Evolutionary conservation across 352 stramenopile species (phyloP).

Genomic region (Phytopythium chamaehyphon): DNA sequence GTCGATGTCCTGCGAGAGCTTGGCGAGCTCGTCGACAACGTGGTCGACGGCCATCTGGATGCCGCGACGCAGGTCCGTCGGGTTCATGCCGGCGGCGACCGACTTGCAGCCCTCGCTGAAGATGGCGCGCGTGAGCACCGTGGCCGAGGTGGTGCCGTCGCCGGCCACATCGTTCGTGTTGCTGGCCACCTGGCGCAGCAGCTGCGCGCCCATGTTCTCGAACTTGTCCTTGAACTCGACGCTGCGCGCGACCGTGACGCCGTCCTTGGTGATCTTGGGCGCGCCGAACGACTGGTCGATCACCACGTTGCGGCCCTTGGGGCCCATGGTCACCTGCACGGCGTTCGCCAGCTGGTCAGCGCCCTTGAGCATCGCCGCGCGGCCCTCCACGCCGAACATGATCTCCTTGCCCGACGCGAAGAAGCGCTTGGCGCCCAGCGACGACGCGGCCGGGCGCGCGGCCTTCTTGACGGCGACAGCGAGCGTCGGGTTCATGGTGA

Average conservation of each 20-base stretch:
- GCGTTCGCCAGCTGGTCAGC: slow-evolving; percentile 98
- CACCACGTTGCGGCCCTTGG: slow-evolving; percentile 99
- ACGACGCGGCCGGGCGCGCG: slow-evolving; percentile 23
- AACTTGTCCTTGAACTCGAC: slow-evolving; percentile 83
- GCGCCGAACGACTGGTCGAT: slow-evolving; percentile 95
- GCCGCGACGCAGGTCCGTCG: slow-evolving; percentile 97
- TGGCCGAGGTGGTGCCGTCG: slow-evolving; percentile 99
- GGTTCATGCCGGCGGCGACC: slow-evolving; percentile 99
- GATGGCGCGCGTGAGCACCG: slow-evolving; percentile 98
- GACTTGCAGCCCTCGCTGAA: slow-evolving; percentile 99
- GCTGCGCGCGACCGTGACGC: slow-evolving; percentile 68
- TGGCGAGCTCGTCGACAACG: slow-evolving; percentile 93
- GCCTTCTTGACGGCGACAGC: slow-evolving; percentile 66
- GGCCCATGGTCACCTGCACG: slow-evolving; percentile 99
- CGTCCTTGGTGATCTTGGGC: slow-evolving; percentile 81
- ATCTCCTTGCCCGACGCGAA: slow-evolving; percentile 97
- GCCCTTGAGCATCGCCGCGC: slow-evolving; percentile 97
- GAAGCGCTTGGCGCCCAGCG: slow-evolving; percentile 46
- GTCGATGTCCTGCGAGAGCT: slow-evolving; percentile 97
- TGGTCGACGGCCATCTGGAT: slow-evolving; percentile 98
- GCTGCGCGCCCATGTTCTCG: slow-evolving; percentile 74
- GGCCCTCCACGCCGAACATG: slow-evolving; percentile 97
- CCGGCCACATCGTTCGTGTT: slow-evolving; percentile 99
- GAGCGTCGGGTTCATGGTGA: slow-evolving; percentile 70
- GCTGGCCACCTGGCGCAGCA: slow-evolving; percentile 85